Percentiles rank a stretch among this genome's conserved stretches.
Conservation (phyloP, 73 alveolate genomes). For the Strombidium stylifer region DNA sequence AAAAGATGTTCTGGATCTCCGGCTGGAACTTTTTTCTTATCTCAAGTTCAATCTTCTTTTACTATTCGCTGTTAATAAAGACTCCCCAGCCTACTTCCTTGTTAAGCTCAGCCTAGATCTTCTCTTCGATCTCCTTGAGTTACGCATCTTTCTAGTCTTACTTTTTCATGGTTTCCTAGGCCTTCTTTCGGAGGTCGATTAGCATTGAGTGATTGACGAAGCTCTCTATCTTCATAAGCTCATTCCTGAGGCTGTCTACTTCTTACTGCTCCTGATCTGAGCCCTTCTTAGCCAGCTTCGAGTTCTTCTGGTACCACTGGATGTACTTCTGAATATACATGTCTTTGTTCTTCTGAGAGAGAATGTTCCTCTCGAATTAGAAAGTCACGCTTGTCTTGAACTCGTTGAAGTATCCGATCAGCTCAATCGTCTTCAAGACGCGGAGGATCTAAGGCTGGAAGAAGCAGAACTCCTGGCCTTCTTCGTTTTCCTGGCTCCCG, state of each 20-base stretch:
- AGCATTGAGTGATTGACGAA: constrained; percentile 15
- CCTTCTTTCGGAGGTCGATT: constrained; percentile 17
- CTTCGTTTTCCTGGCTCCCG: too few species aligned
- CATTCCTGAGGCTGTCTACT: constrained; percentile 7
- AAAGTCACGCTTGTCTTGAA: constrained; percentile 36
- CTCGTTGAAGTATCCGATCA: constrained; percentile 23
- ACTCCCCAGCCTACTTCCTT: too few species aligned
- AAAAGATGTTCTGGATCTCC: too few species aligned
- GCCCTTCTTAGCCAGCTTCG: background rate
- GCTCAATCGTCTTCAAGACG: constrained; percentile 41
- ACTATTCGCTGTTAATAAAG: too few species aligned
- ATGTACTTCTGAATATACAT: constrained; percentile 15
- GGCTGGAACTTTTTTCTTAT: too few species aligned
- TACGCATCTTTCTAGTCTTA: constrained; percentile 6
- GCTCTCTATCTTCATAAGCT: constrained; percentile 4
- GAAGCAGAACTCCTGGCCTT: too few species aligned
- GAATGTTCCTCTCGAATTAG: background rate
- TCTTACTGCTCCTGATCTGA: background rate
- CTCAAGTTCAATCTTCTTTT: too few species aligned
- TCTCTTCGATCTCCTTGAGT: constrained; percentile 27
- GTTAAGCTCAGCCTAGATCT: too few species aligned
- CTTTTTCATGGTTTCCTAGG: constrained; percentile 5
- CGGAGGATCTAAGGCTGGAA: constrained; percentile 32
- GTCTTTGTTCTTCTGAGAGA: constrained; percentile 30
- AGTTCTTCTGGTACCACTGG: background rate